Evolutionary conservation across 208 protist species (phyloP).

Genomic region (Leishmania tropica): DNA sequence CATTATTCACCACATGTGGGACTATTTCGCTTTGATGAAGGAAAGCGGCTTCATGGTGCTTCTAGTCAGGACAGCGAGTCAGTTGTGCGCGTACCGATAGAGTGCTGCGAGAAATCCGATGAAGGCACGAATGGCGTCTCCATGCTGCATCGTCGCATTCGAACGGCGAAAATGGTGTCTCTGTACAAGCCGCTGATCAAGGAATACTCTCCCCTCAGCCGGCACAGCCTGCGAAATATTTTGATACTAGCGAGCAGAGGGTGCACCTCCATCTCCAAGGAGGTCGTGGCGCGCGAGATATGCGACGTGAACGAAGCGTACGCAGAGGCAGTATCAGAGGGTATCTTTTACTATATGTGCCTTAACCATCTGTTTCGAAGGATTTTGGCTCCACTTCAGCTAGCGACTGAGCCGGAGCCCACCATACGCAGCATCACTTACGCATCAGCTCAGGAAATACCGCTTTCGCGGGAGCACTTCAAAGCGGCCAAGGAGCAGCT

Average conservation of each 20-base stretch:
- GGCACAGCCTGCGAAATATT: conserved; percentile 60
- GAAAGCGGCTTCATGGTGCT: neutral
- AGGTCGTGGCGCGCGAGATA: conserved; percentile 65
- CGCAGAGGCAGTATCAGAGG: conserved; percentile 48
- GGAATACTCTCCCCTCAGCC: conserved; percentile 50
- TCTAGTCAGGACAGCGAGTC: neutral
- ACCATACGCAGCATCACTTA: conserved; percentile 3
- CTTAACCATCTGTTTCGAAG: conserved; percentile 58
- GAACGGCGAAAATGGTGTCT: conserved; percentile 63
- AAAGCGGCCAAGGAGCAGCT: conserved; percentile 36
- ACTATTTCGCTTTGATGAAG: conserved; percentile 52
- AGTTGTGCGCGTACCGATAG: conserved; percentile 59
- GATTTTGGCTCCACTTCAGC: conserved; percentile 67
- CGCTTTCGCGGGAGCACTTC: conserved; percentile 24
- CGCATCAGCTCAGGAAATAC: neutral
- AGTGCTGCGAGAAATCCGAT: conserved; percentile 51
- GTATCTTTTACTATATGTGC: conserved; percentile 87
- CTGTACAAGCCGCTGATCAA: conserved; percentile 78
- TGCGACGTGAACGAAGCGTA: conserved; percentile 68
- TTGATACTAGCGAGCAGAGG: conserved; percentile 68
- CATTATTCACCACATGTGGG: conserved; percentile 88
- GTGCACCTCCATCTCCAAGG: conserved; percentile 37
- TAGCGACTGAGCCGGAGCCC: conserved; percentile 29
- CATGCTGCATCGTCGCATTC: conserved; percentile 37
- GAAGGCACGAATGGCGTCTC: conserved; percentile 24